A percentile compares a stretch with the other conserved stretches of the same genome.
Evolutionary conservation across 202 grass and related monocot genomes (phyloP).

Genomic region (Elaeis oleifera): DNA sequence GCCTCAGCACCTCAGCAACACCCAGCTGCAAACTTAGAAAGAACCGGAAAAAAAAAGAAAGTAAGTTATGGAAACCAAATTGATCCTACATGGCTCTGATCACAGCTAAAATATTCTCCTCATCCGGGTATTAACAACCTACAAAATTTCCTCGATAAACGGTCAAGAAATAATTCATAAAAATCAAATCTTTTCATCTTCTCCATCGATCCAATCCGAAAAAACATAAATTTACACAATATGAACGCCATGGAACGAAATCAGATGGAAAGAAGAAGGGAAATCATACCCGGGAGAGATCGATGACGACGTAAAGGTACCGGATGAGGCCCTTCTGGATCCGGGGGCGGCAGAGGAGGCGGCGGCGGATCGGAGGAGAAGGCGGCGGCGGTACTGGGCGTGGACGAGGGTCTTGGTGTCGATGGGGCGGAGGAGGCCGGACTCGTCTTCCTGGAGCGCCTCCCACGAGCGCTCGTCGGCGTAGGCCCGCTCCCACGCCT

Average conservation of each 20-base stretch:
- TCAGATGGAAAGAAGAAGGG: neutral
- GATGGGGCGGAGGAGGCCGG: constrained; percentile 75
- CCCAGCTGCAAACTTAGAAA: too few relatives aligned
- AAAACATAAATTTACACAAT: too few relatives aligned
- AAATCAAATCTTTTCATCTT: too few relatives aligned
- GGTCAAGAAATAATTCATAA: too few relatives aligned
- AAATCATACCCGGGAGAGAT: constrained; percentile 66
- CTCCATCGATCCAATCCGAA: too few relatives aligned
- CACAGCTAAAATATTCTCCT: too few relatives aligned
- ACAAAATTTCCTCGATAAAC: too few relatives aligned
- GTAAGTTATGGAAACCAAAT: too few relatives aligned
- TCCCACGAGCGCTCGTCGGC: constrained; percentile 98
- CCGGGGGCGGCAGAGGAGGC: constrained; percentile 20
- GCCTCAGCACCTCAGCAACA: too few relatives aligned
- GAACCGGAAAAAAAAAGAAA: too few relatives aligned
- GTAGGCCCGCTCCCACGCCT: constrained; percentile 96
- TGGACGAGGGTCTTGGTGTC: constrained; percentile 85
- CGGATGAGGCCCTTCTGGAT: constrained; percentile 98
- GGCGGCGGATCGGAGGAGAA: constrained; percentile 56
- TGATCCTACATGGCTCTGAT: too few relatives aligned
- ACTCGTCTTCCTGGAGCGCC: constrained; percentile 91
- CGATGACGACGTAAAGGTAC: constrained; percentile 87
- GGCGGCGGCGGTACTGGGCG: constrained; percentile 74
- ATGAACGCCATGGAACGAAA: neutral
- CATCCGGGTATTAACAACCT: too few relatives aligned